phyloP scores from a whole-genome alignment of 2,329 filamentous ascomycete genomes.

The Penicillium sp. region DNA sequence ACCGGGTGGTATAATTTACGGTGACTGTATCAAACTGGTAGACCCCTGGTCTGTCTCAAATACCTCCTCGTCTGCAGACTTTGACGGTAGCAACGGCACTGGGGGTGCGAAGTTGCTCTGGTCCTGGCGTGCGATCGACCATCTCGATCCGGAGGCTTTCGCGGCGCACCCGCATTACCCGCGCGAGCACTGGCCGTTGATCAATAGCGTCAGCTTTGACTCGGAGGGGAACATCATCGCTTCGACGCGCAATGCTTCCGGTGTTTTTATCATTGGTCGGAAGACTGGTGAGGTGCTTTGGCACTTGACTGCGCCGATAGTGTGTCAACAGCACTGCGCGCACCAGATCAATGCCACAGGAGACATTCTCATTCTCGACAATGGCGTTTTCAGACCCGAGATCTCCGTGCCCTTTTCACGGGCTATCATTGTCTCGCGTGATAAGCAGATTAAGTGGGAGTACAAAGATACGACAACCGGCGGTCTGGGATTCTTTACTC shows the following conservation, averaged over 20 bases:
- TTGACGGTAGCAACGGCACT: slow-evolving; percentile 15
- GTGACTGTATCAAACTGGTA: slow-evolving; percentile 50
- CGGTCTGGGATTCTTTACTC: slow-evolving; percentile 47
- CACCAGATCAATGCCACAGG: slow-evolving; percentile 43
- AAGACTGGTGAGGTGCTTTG: slow-evolving; percentile 46
- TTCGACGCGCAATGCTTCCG: slow-evolving; percentile 45
- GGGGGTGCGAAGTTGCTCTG: slow-evolving; percentile 43
- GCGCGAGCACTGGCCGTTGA: slow-evolving; percentile 47
- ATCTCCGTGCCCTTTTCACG: slow-evolving; percentile 47
- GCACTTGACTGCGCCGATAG: slow-evolving; percentile 42
- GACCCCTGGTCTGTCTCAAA: slow-evolving; percentile 28
- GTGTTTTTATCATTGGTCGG: slow-evolving; percentile 47
- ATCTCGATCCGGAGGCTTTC: slow-evolving; percentile 42
- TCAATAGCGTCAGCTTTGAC: slow-evolving; percentile 46
- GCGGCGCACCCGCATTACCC: slow-evolving; percentile 40
- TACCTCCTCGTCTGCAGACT: slow-evolving; percentile 23
- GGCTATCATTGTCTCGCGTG: slow-evolving; percentile 44
- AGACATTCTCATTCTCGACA: slow-evolving; percentile 51
- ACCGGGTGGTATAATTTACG: slow-evolving; percentile 27
- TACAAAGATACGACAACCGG: slow-evolving; percentile 42
- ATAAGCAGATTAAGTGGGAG: slow-evolving; percentile 48
- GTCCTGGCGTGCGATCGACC: slow-evolving; percentile 48
- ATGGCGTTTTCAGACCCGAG: slow-evolving; percentile 46
- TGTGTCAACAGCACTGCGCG: slow-evolving; percentile 51
- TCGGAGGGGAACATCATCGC: slow-evolving; percentile 46